Evolutionary conservation across 768 basidiomycete genomes (phyloP), one percentile per base, ranked within the genome.

Genomic region (Kwoniella sp.): DNA sequence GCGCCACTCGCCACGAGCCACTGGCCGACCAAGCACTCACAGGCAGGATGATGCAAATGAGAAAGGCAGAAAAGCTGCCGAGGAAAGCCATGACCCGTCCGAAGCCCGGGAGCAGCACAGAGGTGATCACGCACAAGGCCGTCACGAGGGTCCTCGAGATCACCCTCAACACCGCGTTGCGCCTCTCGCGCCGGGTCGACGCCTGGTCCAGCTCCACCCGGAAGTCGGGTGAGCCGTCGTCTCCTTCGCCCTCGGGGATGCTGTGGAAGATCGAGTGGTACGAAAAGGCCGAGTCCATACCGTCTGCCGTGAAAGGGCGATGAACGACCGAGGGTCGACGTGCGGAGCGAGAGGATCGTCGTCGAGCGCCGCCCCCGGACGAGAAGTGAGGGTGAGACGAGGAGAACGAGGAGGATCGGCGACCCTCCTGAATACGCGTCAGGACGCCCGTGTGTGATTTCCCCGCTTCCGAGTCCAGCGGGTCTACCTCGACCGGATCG

Each of bases 11-110:
- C 17, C 31, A 45, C 33, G 25, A 20, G 8, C 14, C n/a, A n/a
- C n/a, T n/a, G n/a, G n/a, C n/a, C n/a, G n/a, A 41, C 40, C 33
- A n/a, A 32, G 15, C 86, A 22, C 81, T 77, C 32, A 92, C 77
- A 4, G 89, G 91, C 9, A 85, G 82, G 53, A 88, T 83, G 20
- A 87, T 80, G 56, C 86, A 87, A 20, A 89, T 79, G 64, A 84
- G 76, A 56, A 82, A 83, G 0, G 89, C 86, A 29, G 85, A 84
- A 71, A 89, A 89, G n/a, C 88, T 84, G 2, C 92, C 92, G 46
- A 96, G 77, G 72, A 95, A 87, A 1, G 89, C 87, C 87, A 91
- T 89, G 29, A 76, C 65, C 45, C 59, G 52, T 5, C 84, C 83
- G 73, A 92, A 92, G 47, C 87, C 81, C 5, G 89, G 89, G 19